Evolutionary conservation across 352 stramenopile species (phyloP), one percentile per base, ranked within the genome.

Genomic region (Globisporangium paddicum): DNA sequence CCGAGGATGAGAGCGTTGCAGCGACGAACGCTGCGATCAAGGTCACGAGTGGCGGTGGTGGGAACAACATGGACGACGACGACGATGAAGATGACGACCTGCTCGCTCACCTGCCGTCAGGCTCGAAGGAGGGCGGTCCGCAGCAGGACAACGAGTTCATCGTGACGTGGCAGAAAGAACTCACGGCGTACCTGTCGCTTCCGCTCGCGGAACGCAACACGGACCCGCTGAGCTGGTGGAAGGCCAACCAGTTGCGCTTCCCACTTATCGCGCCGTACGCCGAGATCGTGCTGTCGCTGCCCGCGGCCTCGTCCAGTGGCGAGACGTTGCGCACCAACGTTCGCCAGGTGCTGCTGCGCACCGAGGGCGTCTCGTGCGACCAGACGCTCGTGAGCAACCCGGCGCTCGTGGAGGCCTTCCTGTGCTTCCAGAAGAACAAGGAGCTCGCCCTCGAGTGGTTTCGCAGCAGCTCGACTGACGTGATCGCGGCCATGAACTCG

Each of bases 381-480:
- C 62, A 60, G 10, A 57, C 60, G n/a, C 67, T 90, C 45, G 69
- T 73, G 14, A 73, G 66, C 21, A 86, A 71, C 50, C 72, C 74
- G 26, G 69, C 69, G 7, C 68, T 93, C 37, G 55, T 88, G n/a
- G 79, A 91, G 52, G 77, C 79, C 49, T 89, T 86, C 54, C 37
- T 93, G 42, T 86, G 75, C 66, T 93, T 93, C 62, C 83, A 93
- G 62, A 86, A 86, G 67, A 93, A 93, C 69, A 87, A 87, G 60
- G 64, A 84, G 21, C 84, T 75, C 41, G 83, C 77, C 4, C 53
- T 91, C 23, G 83, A 93, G 62, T 89, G 81, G 79, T 89, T 93
- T 73, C 73, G 75, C 55, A 82, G 70, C 49, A 72, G 71, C 19
- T 49, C 65, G 10, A 72, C 58, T 0, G 48, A 61, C 25, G 51